phyloP scores from a whole-genome alignment of 768 basidiomycete species.

The Lentinula edodes region DNA sequence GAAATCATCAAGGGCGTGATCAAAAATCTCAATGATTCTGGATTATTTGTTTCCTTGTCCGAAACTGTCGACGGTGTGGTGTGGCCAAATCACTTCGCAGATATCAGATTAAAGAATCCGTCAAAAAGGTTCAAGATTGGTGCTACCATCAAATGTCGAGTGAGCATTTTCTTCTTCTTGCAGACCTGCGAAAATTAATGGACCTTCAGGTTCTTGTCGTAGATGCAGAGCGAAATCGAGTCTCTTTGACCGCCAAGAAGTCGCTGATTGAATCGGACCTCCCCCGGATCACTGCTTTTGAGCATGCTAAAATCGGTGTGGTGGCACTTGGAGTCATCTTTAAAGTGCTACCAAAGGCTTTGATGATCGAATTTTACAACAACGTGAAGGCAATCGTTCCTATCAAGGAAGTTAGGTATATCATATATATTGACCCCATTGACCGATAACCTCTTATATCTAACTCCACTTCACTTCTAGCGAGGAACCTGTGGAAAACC shows the following conservation, averaged over 20 bases:
- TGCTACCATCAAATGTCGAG: conserved; percentile 77
- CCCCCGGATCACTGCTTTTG: conserved; percentile 59
- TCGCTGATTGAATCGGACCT: conserved; percentile 77
- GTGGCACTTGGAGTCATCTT: conserved; percentile 80
- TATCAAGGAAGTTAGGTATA: conserved; percentile 74
- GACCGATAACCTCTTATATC: background rate
- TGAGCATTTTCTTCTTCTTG: conserved; percentile 29
- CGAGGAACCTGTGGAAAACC: conserved; percentile 53
- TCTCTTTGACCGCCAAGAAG: conserved; percentile 89
- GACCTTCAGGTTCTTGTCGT: conserved; percentile 66
- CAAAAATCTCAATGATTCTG: conserved; percentile 75
- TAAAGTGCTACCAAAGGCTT: conserved; percentile 72
- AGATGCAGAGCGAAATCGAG: conserved; percentile 73
- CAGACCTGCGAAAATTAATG: conserved; percentile 5
- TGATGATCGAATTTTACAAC: conserved; percentile 89
- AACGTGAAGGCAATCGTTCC: conserved; percentile 81
- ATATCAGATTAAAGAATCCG: conserved; percentile 91
- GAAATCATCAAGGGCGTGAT: conserved; percentile 84
- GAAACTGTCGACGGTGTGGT: conserved; percentile 89
- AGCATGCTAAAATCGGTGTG: conserved; percentile 64
- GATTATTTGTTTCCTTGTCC: conserved; percentile 79
- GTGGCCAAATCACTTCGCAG: conserved; percentile 94
- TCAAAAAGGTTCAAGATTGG: conserved; percentile 86
- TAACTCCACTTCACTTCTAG: conserved; percentile 30
- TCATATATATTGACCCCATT: background rate